phyloP scores from a whole-genome alignment of 441 rosid genomes.

The Erodium texanum region DNA sequence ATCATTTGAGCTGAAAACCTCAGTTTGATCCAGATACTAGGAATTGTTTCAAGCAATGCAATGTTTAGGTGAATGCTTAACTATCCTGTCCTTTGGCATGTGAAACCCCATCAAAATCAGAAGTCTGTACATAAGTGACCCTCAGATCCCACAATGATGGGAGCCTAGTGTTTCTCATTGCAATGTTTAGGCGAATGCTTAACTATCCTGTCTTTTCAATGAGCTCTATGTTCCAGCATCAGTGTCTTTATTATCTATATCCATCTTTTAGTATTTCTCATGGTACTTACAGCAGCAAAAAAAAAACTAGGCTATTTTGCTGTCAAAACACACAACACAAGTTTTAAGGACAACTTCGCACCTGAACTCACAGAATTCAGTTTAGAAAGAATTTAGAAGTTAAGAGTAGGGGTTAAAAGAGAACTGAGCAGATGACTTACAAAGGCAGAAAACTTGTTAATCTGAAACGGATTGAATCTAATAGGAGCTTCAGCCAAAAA shows the following conservation, averaged over 20 bases:
- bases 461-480: conserved; percentile 44
- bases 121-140: not conserved
- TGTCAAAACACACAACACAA: not conserved
- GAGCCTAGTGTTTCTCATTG: not conserved
- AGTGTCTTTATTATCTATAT: not conserved
- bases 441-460: conserved; percentile 34
- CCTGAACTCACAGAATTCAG: not conserved
- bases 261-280: not conserved
- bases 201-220: not conserved
- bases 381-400: not conserved
- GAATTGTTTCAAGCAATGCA: not conserved
- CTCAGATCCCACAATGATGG: not conserved
- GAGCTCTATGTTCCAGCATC: not conserved
- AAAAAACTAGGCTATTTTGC: not conserved
- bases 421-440: conserved; percentile 33
- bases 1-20: not conserved
- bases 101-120: not conserved
- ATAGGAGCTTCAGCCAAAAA: conserved; percentile 55
- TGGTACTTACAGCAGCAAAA: not conserved
- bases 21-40: not conserved
- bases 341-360: not conserved
- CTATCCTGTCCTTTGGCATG: not conserved
- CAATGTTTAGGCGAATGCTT: no score
- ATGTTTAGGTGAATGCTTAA: no score
- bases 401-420: not conserved